Base-by-base conservation (phyloP, 345 rosid species). In the Arabidopsis arenosa region DNA sequence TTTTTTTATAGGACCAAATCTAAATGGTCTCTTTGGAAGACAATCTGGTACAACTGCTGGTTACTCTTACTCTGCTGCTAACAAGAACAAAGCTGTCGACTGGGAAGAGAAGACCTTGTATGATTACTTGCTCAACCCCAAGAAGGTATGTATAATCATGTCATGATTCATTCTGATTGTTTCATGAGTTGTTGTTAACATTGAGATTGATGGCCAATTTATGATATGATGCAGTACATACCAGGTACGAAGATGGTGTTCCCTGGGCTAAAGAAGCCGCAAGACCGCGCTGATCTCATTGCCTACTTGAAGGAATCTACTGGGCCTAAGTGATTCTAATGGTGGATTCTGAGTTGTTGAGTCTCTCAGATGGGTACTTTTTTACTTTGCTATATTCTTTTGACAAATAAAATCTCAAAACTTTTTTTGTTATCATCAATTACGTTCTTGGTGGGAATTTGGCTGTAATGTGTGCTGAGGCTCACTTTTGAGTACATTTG, bases 191-290 rank as follows among this genome's bases (percentile, higher is more conserved):
- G 21, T 49, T 63, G 44, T 28, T 26, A 10, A 13, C 56, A 36
- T 5, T 45, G 57, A 30, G 51, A 17, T 40, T 69, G 8, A 60
- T 67, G 28, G 11, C 6, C 8, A 15, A 23, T 23, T 23, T 59
- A 6, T 48, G 49, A 17, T 28, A 18, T 48, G 47, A 32, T 82
- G 85, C 95, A 92, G 98, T 94, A 94, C 80, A 94, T 94, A 43
- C 97, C 98, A 0, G 98, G 97, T 67, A 94, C 98, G 2, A 94
- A 94, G 88, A 94, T 94, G 98, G 98, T 94, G 40, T 94, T 94
- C 84, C 98, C 98, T 61, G 98, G 98, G 68, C 72, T 93, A 59
- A 93, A 93, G 90, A 93, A 91, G 85, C 97, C 98, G 1, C 92
- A 92, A 75, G 97, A 94, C 0, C 97, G 97, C 2, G 93, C 95